phyloP scores from a whole-genome alignment of 1,284 basidiomycete species.

The Cryptococcus sp. region DNA sequence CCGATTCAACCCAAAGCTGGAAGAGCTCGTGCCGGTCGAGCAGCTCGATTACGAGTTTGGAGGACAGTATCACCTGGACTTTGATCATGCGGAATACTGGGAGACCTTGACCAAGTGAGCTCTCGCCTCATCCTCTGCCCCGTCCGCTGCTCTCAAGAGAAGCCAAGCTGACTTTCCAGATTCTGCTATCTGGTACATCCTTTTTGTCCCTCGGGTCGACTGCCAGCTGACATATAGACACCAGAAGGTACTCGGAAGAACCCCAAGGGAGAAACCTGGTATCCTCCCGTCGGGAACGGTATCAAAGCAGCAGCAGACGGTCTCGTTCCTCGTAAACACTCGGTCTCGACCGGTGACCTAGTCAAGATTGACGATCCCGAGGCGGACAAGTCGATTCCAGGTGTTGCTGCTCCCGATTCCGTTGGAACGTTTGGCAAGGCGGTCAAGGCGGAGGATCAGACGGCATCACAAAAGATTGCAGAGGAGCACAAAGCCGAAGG shows the following conservation, averaged over 20 bases:
- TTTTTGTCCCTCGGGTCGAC: background rate
- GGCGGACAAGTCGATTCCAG: background rate
- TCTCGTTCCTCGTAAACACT: slow-evolving; percentile 18
- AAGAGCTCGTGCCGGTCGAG: slow-evolving; percentile 64
- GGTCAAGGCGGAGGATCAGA: background rate
- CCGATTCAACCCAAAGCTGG: slow-evolving; percentile 77
- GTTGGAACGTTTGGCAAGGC: background rate
- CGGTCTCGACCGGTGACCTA: slow-evolving; percentile 20
- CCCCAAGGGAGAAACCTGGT: slow-evolving; percentile 29
- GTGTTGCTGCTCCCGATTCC: background rate
- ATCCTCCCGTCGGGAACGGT: slow-evolving; percentile 43
- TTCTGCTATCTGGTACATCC: slow-evolving; percentile 28
- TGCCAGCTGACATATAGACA: slow-evolving; percentile 13
- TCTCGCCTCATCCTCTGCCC: background rate
- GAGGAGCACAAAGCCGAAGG: slow-evolving; percentile 1
- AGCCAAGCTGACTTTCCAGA: slow-evolving; percentile 7
- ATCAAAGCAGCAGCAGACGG: slow-evolving; percentile 38
- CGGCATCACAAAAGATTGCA: background rate
- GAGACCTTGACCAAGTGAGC: slow-evolving; percentile 62
- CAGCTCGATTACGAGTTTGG: slow-evolving; percentile 81
- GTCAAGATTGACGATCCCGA: slow-evolving; percentile 5
- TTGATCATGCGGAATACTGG: slow-evolving; percentile 73
- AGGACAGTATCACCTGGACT: slow-evolving; percentile 69
- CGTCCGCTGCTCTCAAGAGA: background rate
- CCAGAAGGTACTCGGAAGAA: slow-evolving; percentile 39